These are phyloP conservation scores for Thuja plicata DNA, from an alignment of 83 land plant genomes.

Conservation along the genomic window DNA sequence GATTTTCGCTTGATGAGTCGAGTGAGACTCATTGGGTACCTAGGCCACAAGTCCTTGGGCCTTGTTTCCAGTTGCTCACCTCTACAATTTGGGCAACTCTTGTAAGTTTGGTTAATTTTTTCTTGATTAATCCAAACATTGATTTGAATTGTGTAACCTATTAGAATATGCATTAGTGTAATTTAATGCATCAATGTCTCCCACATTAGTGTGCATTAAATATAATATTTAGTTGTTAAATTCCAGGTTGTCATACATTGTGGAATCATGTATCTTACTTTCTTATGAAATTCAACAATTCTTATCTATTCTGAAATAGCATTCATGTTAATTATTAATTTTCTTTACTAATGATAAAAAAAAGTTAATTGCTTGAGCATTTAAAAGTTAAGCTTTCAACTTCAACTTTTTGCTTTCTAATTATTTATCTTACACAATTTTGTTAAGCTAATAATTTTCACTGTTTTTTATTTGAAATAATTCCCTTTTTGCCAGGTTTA, in stretches of 20 bases:
- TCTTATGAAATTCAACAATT: neutral
- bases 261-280: neutral
- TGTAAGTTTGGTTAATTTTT: neutral
- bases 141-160: neutral
- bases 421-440: neutral
- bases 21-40: no score
- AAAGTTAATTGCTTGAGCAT: neutral
- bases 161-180: neutral
- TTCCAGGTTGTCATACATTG: neutral
- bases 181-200: neutral
- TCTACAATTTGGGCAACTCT: no score
- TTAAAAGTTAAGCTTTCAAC: neutral
- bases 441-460: neutral
- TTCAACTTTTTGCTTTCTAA: neutral
- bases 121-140: neutral
- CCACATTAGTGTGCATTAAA: neutral
- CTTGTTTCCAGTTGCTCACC: no score
- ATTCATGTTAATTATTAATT: neutral
- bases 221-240: neutral
- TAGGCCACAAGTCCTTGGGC: no score
- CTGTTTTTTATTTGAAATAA: neutral
- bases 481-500: slow-evolving; percentile 29
- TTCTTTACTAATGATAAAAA: neutral
- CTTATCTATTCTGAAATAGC: neutral
- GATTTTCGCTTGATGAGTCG: no score